Percentiles rank a stretch among this genome's conserved stretches.
Conservation (phyloP, 805 yeast genomes). For the Monosporozyma unispora region DNA sequence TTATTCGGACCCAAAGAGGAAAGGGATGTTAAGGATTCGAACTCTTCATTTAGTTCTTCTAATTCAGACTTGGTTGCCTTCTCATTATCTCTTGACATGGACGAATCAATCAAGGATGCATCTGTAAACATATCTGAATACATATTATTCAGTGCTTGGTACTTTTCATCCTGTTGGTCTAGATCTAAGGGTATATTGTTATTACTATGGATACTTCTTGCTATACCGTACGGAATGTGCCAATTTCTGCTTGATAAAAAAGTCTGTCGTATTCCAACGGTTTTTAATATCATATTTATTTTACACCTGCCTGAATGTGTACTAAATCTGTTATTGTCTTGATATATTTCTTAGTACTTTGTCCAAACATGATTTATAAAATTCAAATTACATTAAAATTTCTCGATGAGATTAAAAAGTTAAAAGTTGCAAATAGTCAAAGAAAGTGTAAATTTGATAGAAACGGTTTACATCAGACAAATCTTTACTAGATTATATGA, state of each 20-base stretch:
- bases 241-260: not conserved
- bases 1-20: slow-evolving; percentile 10
- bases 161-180: slow-evolving; percentile 15
- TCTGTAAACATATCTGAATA: slow-evolving; percentile 31
- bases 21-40: slow-evolving; percentile 10
- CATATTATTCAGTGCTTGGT: slow-evolving; percentile 28
- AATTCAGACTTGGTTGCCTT: slow-evolving; percentile 16
- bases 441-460: not conserved
- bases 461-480: too few relatives aligned
- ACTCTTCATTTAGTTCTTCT: slow-evolving; percentile 30
- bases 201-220: not conserved
- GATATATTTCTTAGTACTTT: too few relatives aligned
- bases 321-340: too few relatives aligned
- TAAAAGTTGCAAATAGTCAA: not conserved
- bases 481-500: too few relatives aligned
- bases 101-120: not conserved
- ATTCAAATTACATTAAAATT: not conserved
- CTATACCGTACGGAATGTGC: not conserved
- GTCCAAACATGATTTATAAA: not conserved
- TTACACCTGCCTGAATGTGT: too few relatives aligned
- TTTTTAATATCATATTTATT: too few relatives aligned
- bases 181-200: slow-evolving; percentile 15
- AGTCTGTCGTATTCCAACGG: not conserved
- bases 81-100: not conserved
- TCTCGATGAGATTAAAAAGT: not conserved